These are phyloP conservation scores for Geopyxis carbonaria DNA, from an alignment of 495 filamentous ascomycete genomes.

Conservation along the genomic window DNA sequence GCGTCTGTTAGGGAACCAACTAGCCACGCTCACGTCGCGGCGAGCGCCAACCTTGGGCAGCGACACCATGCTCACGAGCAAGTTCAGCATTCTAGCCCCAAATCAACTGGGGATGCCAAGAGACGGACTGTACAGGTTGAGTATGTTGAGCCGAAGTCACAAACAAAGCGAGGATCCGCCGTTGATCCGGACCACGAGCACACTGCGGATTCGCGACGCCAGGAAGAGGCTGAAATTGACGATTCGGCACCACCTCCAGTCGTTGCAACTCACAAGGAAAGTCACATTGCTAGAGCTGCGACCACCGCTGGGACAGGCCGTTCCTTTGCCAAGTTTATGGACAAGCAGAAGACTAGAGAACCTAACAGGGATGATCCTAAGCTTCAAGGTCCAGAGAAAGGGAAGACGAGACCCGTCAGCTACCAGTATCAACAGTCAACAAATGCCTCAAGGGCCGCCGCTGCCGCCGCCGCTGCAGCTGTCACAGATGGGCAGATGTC, in stretches of 20 bases:
- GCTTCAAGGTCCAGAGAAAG: slow-evolving; percentile 24
- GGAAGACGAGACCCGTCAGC: slow-evolving; percentile 32
- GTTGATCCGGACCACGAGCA: slow-evolving; percentile 31
- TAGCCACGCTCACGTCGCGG: slow-evolving; percentile 36
- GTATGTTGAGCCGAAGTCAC: slow-evolving; percentile 82
- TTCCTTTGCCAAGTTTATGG: slow-evolving; percentile 9
- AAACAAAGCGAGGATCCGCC: slow-evolving; percentile 44
- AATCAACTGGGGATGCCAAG: slow-evolving; percentile 62
- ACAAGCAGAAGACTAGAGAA: slow-evolving; percentile 39
- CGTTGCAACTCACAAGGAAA: slow-evolving; percentile 17
- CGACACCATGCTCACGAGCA: slow-evolving; percentile 64
- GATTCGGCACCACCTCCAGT: slow-evolving; percentile 21
- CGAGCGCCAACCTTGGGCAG: slow-evolving; percentile 50
- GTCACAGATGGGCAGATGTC: slow-evolving; percentile 12
- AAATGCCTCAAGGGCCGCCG: slow-evolving; percentile 9
- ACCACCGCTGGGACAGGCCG: slow-evolving; percentile 23
- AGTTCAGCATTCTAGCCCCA: slow-evolving; percentile 42
- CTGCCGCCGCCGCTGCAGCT: slow-evolving; percentile 8
- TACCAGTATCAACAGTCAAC: slow-evolving; percentile 32
- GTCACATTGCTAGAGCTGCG: slow-evolving; percentile 16
- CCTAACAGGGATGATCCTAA: slow-evolving; percentile 14
- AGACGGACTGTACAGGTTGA: slow-evolving; percentile 92
- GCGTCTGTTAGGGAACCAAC: slow-evolving; percentile 80
- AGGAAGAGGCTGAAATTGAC: slow-evolving; percentile 14
- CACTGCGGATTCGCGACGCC: slow-evolving; percentile 2